Base-by-base conservation (phyloP, 2,329 filamentous ascomycete genomes). In the Phyllosticta citribraziliensis region DNA sequence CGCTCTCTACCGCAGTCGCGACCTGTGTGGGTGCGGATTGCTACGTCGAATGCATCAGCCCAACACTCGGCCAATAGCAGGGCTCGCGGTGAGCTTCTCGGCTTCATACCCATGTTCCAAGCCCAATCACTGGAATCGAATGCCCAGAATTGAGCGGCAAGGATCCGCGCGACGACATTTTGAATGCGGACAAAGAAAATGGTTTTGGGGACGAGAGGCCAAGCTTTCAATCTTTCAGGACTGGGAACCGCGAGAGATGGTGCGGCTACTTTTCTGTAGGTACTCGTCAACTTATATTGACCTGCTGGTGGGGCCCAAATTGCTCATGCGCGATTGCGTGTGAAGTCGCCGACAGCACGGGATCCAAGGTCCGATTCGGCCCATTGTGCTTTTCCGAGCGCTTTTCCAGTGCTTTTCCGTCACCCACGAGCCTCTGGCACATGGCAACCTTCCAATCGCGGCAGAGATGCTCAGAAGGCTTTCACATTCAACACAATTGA, bases 81-180 rank as follows among this genome's bases (percentile, higher is more conserved):
- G 14, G 17, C 17, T 5, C 12, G 17, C n/a, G 40, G 40, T n/a
- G 14, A 47, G 40, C 14, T 47, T n/a, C n/a, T 8, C 17, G 40
- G 40, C 17, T 47, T n/a, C 40, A 17, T n/a, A 47, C 40, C 52
- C 59, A 61, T 27, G 60, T 62, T 11, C 60, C 60, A 33, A 62
- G 56, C 12, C 60, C 60, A 14, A 58, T 56, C 22, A 24, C 55
- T 55, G 60, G 60, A 33, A 62, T 62, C 8, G 22, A 8, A 22
- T 57, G 33, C 30, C 60, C 60, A n/a, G 60, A 57, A 56, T 62
- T 62, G 51, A 62, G 60, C 55, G 47, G 53, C 27, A 58, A 51
- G 24, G 59, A 17, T 54, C 59, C 54, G 27, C 52, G 52, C 35
- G 59, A 61, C 5, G 59, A 57, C 59, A 61, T 61, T 17, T 14